Evolutionary conservation across 345 rosid genomes (phyloP), one percentile per base, ranked within the genome.

Genomic region (Sisymbrium irio): DNA sequence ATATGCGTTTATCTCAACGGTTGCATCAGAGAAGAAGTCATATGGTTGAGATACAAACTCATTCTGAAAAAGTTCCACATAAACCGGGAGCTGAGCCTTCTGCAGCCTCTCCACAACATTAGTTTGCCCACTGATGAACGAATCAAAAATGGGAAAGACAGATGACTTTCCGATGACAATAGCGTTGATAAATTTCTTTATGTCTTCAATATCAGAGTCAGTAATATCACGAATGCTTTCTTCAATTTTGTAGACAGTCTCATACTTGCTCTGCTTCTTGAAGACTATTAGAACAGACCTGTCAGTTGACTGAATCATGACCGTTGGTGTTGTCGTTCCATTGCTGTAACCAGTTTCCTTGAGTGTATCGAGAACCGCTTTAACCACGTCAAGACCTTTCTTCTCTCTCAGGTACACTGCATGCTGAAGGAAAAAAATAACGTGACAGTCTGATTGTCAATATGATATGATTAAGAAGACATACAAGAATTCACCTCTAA

Each of bases 221-320:
- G 9, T 28, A 53, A 86, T 91, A 74, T 77, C 88, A 28, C 83
- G 13, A 53, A 89, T 87, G 5, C 0, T 12, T 89, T 89, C 89
- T 14, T 86, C 81, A 46, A 91, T 45, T 64, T 71, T 69, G 78
- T 89, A 89, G 36, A 89, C 92, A 35, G 71, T 88, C 61, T 89
- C 79, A 28, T 87, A 89, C 1, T 54, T 71, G 33, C 36, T 69
- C 10, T 77, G 72, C 13, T 55, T 83, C 79, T 79, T 93, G 39
- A 93, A 70, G 59, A 79, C 79, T 75, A 32, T 71, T 7, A 93
- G 83, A 62, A 91, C 91, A 4, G 97, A 82, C 72, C 92, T 93
- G 65, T 81, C 47, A 1, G 84, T 77, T 53, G 98, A 93, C 75
- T 88, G 92, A 69, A 89, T 83, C 91, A 89, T 86, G 25, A 90